Percentiles rank a stretch among this genome's conserved stretches.
phyloP scores from a whole-genome alignment of 495 filamentous ascomycete species.

The Aspergillus panamensis region DNA sequence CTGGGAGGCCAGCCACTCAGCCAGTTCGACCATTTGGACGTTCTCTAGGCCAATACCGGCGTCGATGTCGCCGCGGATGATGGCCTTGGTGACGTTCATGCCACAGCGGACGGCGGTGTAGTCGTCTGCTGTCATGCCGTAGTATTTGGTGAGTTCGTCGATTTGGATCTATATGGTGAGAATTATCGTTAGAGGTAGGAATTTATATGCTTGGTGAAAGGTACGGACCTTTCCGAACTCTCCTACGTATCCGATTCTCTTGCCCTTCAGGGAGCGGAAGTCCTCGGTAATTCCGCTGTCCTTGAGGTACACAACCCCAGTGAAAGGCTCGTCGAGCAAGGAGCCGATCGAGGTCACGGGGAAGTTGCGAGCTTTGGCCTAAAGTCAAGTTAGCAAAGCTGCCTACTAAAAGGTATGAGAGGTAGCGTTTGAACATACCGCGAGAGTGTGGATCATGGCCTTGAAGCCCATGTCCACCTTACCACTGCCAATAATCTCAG shows the following conservation, averaged over 20 bases:
- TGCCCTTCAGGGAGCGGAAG: conserved; percentile 60
- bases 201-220: background rate
- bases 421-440: conserved; percentile 36
- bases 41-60: conserved; percentile 71
- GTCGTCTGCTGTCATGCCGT: conserved; percentile 64
- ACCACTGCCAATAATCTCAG: conserved; percentile 67
- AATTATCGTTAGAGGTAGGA: background rate
- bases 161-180: conserved; percentile 55
- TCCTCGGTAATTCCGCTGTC: conserved; percentile 63
- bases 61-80: conserved; percentile 62
- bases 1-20: conserved; percentile 61
- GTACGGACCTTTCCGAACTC: conserved; percentile 59
- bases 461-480: conserved; percentile 73
- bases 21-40: conserved; percentile 70
- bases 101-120: conserved; percentile 66
- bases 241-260: conserved; percentile 67
- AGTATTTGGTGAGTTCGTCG: conserved; percentile 68
- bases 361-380: conserved; percentile 68
- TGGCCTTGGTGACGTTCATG: conserved; percentile 62
- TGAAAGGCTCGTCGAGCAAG: conserved; percentile 69
- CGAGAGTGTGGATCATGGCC: conserved; percentile 71
- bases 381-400: background rate
- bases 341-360: conserved; percentile 65
- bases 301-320: conserved; percentile 68
- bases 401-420: too few relatives aligned